Evolutionary conservation across 768 basidiomycete genomes (phyloP), one percentile per base, ranked within the genome.

Genomic region (Suillus americanus): DNA sequence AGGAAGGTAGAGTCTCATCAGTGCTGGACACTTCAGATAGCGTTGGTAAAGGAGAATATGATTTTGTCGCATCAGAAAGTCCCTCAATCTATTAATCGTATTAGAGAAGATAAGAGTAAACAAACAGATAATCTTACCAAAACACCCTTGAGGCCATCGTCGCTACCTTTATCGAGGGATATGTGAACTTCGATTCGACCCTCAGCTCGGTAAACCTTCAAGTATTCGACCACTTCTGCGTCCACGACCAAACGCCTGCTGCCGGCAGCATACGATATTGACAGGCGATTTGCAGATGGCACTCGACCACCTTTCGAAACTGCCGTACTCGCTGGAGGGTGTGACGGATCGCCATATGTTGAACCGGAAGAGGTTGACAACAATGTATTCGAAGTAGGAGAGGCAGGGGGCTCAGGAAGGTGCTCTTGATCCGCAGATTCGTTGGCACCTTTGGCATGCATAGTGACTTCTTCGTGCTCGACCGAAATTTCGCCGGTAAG

Each of bases 221-320:
- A 82, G 57, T 82, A 83, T 48, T 94, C 87, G 25, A 99, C 93
- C 35, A 91, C 86, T 68, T 91, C 90, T 2, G 97, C 92, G 74
- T 99, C 90, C 64, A 99, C 82, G 33, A 97, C 90, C 59, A 99
- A 81, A 46, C 97, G 85, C 57, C 93, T 83, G 64, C 89, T 89
- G 59, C 94, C 95, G 51, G 89, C 89, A 63, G 95, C 94, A 77
- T 97, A 99, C 0, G 97, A 91, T 74, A 99, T 95, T 9, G 96
- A 97, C n/a, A 99, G 78, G 20, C 92, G 86, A 69, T 93, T 94
- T 37, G 91, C 89, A 48, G 91, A 92, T 10, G 91, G 89, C 0
- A 80, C 79, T 67, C 79, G 81, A 16, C 75, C 77, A 23, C 75
- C 70, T 67, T 83, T 84, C 13, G 68, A 61, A 40, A 63, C 60